Conservation (phyloP, 2,329 filamentous ascomycete species). For the Venturia oleaginea region DNA sequence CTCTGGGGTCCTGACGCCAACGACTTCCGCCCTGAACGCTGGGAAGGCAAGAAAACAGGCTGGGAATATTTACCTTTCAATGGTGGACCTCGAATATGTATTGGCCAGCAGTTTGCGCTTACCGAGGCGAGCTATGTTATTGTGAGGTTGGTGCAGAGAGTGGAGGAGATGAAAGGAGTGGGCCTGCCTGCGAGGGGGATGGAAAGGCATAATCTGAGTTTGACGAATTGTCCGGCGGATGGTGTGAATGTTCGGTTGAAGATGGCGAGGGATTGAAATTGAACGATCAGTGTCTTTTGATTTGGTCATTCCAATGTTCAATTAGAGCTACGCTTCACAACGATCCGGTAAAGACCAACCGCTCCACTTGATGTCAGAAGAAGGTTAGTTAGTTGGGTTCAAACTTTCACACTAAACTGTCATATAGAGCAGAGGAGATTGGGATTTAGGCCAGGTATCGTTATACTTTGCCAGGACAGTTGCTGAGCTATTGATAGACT, state of each 20-base stretch:
- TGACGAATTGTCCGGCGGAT: slow-evolving; percentile 9
- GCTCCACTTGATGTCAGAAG: too few relatives aligned
- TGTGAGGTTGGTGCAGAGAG: slow-evolving; percentile 23
- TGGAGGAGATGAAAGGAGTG: slow-evolving; percentile 23
- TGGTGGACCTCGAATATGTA: slow-evolving; percentile 22
- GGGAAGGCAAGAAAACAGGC: slow-evolving; percentile 18
- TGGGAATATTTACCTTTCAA: slow-evolving; percentile 31
- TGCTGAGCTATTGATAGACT: too few relatives aligned
- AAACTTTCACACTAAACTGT: too few relatives aligned
- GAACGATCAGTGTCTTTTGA: too few relatives aligned
- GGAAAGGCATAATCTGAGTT: slow-evolving; percentile 5
- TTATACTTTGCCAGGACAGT: too few relatives aligned
- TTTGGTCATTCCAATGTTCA: too few relatives aligned
- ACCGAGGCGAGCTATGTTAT: slow-evolving; percentile 25
- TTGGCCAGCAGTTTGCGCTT: slow-evolving; percentile 21
- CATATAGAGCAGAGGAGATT: too few relatives aligned
- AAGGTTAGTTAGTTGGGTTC: too few relatives aligned
- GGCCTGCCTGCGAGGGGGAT: slow-evolving; percentile 13
- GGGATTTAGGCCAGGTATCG: too few relatives aligned
- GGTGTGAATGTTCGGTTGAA: slow-evolving; percentile 12
- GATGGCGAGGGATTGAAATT: background rate
- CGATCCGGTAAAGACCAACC: too few relatives aligned
- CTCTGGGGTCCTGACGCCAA: slow-evolving; percentile 13
- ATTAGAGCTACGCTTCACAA: too few relatives aligned
- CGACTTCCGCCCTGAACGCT: slow-evolving; percentile 15